Conservation (phyloP, 1,139 yeast species). For the Pichiaceae sp. region DNA sequence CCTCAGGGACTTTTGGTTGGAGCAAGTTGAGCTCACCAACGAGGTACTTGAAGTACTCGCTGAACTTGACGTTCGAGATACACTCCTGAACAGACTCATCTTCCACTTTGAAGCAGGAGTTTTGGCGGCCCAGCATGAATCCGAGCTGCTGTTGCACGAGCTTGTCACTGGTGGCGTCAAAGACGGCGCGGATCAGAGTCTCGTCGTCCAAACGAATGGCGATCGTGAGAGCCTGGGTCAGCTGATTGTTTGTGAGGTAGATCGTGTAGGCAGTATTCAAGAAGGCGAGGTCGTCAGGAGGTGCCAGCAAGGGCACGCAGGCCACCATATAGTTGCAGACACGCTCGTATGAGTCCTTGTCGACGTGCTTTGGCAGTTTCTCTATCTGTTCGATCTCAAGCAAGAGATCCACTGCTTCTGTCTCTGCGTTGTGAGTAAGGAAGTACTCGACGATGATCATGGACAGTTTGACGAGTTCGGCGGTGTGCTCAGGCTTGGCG, state of each 20-base stretch:
- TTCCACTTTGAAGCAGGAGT: conserved; percentile 62
- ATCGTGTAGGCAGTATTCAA: conserved; percentile 87
- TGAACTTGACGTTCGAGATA: conserved; percentile 69
- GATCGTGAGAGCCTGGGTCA: conserved; percentile 82
- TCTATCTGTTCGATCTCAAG: conserved; percentile 86
- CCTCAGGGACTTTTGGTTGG: conserved; percentile 92
- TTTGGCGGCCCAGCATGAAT: conserved; percentile 80
- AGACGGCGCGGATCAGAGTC: conserved; percentile 67
- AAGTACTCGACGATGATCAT: conserved; percentile 82
- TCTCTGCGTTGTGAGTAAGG: conserved; percentile 93
- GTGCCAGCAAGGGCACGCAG: conserved; percentile 91
- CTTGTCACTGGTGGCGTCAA: conserved; percentile 63
- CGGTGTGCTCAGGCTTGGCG: conserved; percentile 6
- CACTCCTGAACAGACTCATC: conserved; percentile 74
- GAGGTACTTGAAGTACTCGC: conserved; percentile 73
- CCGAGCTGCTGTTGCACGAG: conserved; percentile 85
- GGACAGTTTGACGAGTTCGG: conserved; percentile 48
- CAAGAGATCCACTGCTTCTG: conserved; percentile 92
- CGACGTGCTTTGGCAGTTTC: conserved; percentile 74
- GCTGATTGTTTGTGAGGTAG: conserved; percentile 68
- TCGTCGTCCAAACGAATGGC: conserved; percentile 89
- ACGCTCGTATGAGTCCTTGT: conserved; percentile 73
- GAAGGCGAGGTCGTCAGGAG: conserved; percentile 86
- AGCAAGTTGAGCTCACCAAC: conserved; percentile 80
- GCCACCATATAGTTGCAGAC: conserved; percentile 93